phyloP scores from a whole-genome alignment of 768 basidiomycete species.

The Cystofilobasidium macerans region DNA sequence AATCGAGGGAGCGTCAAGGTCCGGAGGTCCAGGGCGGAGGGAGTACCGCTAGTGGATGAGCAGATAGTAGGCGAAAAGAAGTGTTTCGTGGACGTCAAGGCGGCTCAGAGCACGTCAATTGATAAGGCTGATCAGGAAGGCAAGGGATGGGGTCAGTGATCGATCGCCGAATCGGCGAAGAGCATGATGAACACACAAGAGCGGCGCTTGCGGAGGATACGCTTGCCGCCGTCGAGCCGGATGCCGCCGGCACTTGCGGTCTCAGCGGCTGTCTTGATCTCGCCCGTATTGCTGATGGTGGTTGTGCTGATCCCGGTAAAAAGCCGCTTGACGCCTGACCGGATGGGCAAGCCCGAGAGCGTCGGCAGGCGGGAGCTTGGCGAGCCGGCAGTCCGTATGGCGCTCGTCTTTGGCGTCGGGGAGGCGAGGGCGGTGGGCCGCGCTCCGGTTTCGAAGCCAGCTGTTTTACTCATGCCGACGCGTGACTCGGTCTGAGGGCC shows the following conservation, averaged over 20 bases:
- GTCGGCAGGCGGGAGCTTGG: neutral
- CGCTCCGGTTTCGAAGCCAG: neutral
- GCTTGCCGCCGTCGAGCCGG: too few species aligned
- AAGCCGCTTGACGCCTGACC: neutral
- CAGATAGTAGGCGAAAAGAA: too few species aligned
- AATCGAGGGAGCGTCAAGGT: too few species aligned
- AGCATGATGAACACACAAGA: too few species aligned
- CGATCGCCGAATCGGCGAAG: too few species aligned
- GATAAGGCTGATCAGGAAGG: too few species aligned
- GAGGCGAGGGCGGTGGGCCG: neutral
- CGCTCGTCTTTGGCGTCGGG: neutral
- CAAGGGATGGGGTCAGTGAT: too few species aligned
- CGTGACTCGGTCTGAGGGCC: slow-evolving; percentile 1
- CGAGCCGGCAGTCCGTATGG: neutral
- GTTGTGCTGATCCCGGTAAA: neutral
- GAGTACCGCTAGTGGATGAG: too few species aligned
- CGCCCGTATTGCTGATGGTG: neutral
- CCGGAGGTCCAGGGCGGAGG: too few species aligned
- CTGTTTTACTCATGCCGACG: neutral
- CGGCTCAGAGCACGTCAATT: too few species aligned
- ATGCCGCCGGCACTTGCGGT: neutral
- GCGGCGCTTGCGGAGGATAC: too few species aligned
- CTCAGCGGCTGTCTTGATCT: slow-evolving; percentile 28
- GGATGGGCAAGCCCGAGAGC: neutral
- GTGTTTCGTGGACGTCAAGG: too few species aligned